Evolutionary conservation across 108 stramenopile genomes (phyloP), one percentile per base, ranked within the genome.

Genomic region (Cyclotella cryptica): DNA sequence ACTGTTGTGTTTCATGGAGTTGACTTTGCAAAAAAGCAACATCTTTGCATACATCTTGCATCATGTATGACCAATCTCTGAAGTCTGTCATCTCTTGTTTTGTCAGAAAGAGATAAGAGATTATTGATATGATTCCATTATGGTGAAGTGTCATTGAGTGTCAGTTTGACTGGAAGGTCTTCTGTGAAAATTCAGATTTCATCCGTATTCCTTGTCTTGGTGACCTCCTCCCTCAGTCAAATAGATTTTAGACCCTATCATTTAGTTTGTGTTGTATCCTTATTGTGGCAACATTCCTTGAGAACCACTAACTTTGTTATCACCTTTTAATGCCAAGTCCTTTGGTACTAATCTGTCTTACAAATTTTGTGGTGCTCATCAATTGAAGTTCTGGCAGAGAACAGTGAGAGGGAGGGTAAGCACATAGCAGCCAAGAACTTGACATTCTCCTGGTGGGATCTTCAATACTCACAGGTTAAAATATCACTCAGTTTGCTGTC

Each of bases 211-310:
- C 78, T 19, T 71, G 70, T 9, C 45, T 79, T 13, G 60, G 21
- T 8, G 65, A 79, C 53, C 70, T 79, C 10, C 64, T 79, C 15
- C 72, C 62, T n/a, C 78, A 79, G 62, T 29, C 66, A 18, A 71
- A 62, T 27, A 44, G 78, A 63, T 71, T 69, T 47, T 1, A 61
- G 47, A 22, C 21, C 41, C 24, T n/a, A n/a, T 79, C 14, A 29
- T 79, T 26, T 12, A 52, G 1, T 27, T 72, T 15, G 18, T 64
- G 10, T 62, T 63, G 71, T 26, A 65, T 19, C 77, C 77, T 27
- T 78, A 69, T 62, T 49, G 52, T 26, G 64, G 64, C 10, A 27
- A 10, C 1, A 28, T 52, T 10, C 22, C 24, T 66, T 43, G 45
- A 17, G 55, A 75, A 27, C 54, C 64, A 51, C 9, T 57, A 24